Conservation (phyloP, 192 early-diverging fungal genomes). For the Coemansia furcata region DNA sequence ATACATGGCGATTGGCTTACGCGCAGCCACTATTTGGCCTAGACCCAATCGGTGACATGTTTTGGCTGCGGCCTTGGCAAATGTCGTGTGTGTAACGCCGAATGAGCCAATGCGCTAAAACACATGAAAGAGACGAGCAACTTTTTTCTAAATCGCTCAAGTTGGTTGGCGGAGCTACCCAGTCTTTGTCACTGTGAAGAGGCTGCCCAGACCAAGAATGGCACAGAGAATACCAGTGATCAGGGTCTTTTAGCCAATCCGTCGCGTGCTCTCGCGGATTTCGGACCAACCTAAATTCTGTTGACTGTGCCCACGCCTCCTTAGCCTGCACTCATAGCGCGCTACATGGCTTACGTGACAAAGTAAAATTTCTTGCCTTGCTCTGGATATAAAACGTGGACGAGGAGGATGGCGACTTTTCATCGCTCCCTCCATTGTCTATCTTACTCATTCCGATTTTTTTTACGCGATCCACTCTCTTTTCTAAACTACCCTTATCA, state of each 20-base stretch:
- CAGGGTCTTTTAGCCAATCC: slow-evolving; percentile 2
- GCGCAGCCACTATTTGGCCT: neutral
- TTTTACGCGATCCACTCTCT: neutral
- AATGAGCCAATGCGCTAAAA: neutral
- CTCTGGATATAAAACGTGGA: neutral
- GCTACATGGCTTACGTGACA: neutral
- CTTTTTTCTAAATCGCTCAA: neutral
- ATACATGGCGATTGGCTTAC: neutral
- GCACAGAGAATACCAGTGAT: neutral
- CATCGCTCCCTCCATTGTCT: neutral
- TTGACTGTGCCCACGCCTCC: neutral
- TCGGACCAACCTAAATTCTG: neutral
- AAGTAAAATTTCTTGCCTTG: neutral
- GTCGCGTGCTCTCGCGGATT: neutral
- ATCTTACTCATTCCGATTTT: neutral
- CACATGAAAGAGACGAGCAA: neutral
- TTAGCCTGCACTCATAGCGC: neutral
- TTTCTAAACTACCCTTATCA: neutral
- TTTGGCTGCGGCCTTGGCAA: neutral
- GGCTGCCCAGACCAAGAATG: neutral
- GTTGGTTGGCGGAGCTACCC: neutral
- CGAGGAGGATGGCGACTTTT: neutral
- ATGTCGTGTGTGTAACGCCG: neutral
- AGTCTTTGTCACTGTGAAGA: neutral
- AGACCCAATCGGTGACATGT: neutral